Conservation (phyloP, 352 stramenopile species). For the Pythium sukuiense region DNA sequence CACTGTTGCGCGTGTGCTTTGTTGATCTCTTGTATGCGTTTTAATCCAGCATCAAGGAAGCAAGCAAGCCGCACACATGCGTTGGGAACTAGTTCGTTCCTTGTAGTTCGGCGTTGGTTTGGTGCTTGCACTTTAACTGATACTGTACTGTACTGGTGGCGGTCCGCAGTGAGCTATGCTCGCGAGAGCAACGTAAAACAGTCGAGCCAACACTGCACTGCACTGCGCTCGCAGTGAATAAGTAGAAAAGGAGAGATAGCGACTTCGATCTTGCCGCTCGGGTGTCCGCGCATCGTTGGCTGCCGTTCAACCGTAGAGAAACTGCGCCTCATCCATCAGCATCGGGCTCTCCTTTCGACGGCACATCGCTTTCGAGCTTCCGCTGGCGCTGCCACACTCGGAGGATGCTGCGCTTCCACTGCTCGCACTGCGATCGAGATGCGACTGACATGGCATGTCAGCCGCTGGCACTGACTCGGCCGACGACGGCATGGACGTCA, state of each 20-base stretch:
- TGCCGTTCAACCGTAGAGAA: conserved; percentile 24
- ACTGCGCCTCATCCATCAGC: conserved; percentile 24
- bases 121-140: too few species aligned
- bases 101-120: too few species aligned
- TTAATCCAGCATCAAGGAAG: too few species aligned
- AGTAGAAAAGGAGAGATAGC: background rate
- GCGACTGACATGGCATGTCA: background rate
- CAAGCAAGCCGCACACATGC: too few species aligned
- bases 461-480: background rate
- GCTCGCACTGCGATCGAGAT: conserved; percentile 13
- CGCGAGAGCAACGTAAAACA: background rate
- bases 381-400: conserved; percentile 5
- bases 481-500: conserved; percentile 3
- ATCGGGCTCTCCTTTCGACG: conserved; percentile 15
- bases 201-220: background rate
- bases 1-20: too few species aligned
- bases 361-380: background rate
- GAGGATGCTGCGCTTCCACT: conserved; percentile 19
- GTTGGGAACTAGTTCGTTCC: too few species aligned
- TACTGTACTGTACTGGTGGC: background rate
- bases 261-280: too few species aligned
- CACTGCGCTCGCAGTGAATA: background rate
- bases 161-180: too few species aligned
- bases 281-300: too few species aligned
- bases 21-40: too few species aligned